Base-by-base conservation (phyloP, 2,329 filamentous ascomycete genomes). In the Fusarium sp. region DNA sequence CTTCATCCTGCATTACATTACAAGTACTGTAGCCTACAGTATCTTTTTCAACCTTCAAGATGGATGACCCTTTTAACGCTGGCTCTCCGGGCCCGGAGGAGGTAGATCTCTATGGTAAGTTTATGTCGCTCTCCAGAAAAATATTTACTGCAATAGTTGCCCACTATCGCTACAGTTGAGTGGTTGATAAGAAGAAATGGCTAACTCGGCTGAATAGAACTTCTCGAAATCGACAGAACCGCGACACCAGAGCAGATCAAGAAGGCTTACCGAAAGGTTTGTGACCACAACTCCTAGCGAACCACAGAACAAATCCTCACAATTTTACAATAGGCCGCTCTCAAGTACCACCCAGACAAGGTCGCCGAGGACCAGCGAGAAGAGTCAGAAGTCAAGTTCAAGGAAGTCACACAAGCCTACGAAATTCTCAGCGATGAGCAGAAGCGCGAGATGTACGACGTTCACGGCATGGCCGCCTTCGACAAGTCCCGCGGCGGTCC, bases 371-470 rank as follows among this genome's bases (percentile, higher is more conserved):
- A 92, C 28, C 90, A 94, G 77, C 91, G 95, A 73, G 90, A 90
- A 78, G 92, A 91, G 72, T 93, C 96, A 65, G 96, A 98, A 80
- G 86, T 90, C 77, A 94, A 91, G 77, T 99, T 99, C 89, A 99
- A 99, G 83, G 85, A 90, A 58, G 91, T 97, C 61, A 94, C 92
- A 64, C 91, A 97, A 82, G 96, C 96, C 74, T 99, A 99, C 85
- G 96, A 99, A 79, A 98, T 99, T 78, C 93, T 99, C 58, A 91
- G 89, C 82, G 95, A 99, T 85, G 95, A 98, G 69, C 90, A 98
- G 67, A 98, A 97, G 81, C 91, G 96, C 76, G 87, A 92, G 59
- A 82, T 97, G 67, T 99, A 99, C 84, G 96, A 99, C 78, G 90
- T 89, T 67, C 93, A 97, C 78, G 96, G 96, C 82, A 98, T 98